phyloP scores from a whole-genome alignment of 192 early-diverging fungal species.

The Rhizoclosmatium sp. region DNA sequence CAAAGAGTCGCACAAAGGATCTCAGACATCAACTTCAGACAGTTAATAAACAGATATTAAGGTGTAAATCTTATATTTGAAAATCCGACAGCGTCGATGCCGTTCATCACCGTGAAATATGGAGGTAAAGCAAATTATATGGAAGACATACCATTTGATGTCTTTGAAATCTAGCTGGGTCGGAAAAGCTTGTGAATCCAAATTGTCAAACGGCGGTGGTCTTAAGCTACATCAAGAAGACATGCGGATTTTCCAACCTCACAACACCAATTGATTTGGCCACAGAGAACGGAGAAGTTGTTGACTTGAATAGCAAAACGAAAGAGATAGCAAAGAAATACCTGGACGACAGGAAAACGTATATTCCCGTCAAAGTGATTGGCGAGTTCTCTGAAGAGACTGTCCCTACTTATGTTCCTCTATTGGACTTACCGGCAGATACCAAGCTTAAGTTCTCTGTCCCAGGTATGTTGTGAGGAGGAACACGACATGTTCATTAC shows the following conservation, averaged over 20 bases:
- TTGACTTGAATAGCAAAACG: constrained; percentile 58
- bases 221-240: constrained; percentile 53
- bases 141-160: neutral
- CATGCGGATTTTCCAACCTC: constrained; percentile 47
- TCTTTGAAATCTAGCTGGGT: constrained; percentile 41
- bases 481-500: too few species aligned
- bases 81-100: constrained; percentile 7
- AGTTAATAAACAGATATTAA: too few species aligned
- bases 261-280: constrained; percentile 56
- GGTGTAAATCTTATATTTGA: too few species aligned
- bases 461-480: neutral
- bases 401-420: neutral
- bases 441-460: constrained; percentile 16
- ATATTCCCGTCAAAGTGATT: constrained; percentile 68
- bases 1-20: too few species aligned
- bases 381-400: constrained; percentile 49
- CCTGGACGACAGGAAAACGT: constrained; percentile 55
- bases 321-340: constrained; percentile 61
- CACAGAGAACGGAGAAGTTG: constrained; percentile 59
- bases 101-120: constrained; percentile 54
- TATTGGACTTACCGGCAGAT: constrained; percentile 13
- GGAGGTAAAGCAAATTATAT: constrained; percentile 35
- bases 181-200: constrained; percentile 57
- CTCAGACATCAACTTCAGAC: too few species aligned
- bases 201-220: constrained; percentile 56